phyloP scores from a whole-genome alignment of 768 basidiomycete species.

The Hirschioporus abietinus region DNA sequence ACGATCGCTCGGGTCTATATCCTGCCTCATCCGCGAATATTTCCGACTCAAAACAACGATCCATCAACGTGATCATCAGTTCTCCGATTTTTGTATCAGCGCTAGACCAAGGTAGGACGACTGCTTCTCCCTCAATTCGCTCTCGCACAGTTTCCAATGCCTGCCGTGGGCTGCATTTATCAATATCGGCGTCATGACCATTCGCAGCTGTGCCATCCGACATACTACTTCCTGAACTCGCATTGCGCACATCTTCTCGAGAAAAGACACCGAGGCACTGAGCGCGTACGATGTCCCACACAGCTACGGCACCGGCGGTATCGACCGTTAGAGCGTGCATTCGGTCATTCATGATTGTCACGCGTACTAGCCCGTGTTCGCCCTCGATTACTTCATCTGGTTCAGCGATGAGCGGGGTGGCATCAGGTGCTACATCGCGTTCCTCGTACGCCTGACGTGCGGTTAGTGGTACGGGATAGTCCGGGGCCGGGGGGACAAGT shows the following conservation, averaged over 20 bases:
- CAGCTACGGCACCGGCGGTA: conserved; percentile 80
- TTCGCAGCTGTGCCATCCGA: conserved; percentile 24
- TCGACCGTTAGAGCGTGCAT: conserved; percentile 89
- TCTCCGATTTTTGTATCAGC: conserved; percentile 90
- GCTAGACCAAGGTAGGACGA: conserved; percentile 77
- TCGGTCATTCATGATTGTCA: conserved; percentile 79
- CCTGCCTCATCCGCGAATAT: conserved; percentile 92
- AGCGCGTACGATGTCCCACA: conserved; percentile 88
- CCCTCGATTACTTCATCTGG: conserved; percentile 76
- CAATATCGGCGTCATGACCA: conserved; percentile 28
- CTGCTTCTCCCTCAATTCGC: conserved; percentile 92
- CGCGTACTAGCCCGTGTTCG: conserved; percentile 76
- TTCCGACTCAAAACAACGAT: conserved; percentile 90
- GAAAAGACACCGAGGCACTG: conserved; percentile 67
- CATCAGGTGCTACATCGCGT: conserved; percentile 80
- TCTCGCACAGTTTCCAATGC: conserved; percentile 84
- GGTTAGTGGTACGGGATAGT: conserved; percentile 18
- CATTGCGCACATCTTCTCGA: conserved; percentile 58
- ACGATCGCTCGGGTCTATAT: conserved; percentile 50
- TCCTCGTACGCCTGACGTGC: conserved; percentile 53
- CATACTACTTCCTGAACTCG: conserved; percentile 43
- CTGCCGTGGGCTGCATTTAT: conserved; percentile 68
- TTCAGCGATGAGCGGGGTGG: conserved; percentile 41
- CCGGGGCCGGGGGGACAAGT: background rate
- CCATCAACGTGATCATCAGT: conserved; percentile 81